phyloP scores from a whole-genome alignment of 148 eudicot genomes.

The Heliosperma pusillum region DNA sequence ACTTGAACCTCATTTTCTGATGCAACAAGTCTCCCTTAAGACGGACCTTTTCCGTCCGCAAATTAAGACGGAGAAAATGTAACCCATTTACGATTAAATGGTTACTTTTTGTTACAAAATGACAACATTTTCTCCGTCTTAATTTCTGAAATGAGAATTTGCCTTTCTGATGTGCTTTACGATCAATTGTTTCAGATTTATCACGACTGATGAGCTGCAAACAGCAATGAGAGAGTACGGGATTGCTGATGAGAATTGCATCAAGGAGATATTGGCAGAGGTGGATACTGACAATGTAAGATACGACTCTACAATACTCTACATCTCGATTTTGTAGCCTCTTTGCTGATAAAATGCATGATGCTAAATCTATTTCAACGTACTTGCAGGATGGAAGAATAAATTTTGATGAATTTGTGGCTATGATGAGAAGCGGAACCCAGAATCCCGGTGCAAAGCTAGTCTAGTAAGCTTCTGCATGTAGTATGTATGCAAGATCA shows the following conservation, averaged over 20 bases:
- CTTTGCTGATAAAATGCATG: background rate
- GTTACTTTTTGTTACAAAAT: no score
- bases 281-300: slow-evolving; percentile 88
- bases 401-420: slow-evolving; percentile 72
- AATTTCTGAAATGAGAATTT: no score
- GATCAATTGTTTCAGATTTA: slow-evolving; percentile 38
- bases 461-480: background rate
- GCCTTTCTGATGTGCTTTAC: background rate
- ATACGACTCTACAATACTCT: background rate
- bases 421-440: slow-evolving; percentile 89
- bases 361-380: slow-evolving; percentile 1
- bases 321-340: background rate
- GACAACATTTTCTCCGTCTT: no score
- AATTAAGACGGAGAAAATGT: no score
- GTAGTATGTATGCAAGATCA: no score
- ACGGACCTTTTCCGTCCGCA: no score
- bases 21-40: no score
- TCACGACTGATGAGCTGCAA: slow-evolving; percentile 84
- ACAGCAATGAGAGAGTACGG: slow-evolving; percentile 78
- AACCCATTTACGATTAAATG: no score
- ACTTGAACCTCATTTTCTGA: no score
- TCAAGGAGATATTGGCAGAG: slow-evolving; percentile 74
- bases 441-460: slow-evolving; percentile 32
- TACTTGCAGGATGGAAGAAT: slow-evolving; percentile 74
- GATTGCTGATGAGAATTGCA: slow-evolving; percentile 72